phyloP scores from a whole-genome alignment of 805 yeast genomes.

The Saturnispora gosingensis region DNA sequence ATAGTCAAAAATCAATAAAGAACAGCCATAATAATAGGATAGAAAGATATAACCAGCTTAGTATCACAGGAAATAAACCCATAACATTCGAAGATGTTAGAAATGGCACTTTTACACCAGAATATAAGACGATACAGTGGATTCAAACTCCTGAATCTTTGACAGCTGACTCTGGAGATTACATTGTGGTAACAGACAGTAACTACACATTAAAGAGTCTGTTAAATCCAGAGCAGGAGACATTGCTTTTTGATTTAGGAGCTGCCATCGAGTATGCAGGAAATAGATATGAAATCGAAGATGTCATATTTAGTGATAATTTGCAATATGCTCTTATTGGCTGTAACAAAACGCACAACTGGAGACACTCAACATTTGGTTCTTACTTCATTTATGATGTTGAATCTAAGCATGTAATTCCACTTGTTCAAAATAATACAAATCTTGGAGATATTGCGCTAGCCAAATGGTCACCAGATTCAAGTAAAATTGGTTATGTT shows the following conservation, averaged over 20 bases:
- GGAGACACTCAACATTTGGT: constrained; percentile 66
- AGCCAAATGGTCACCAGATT: constrained; percentile 70
- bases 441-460: constrained; percentile 28
- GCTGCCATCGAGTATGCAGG: constrained; percentile 34
- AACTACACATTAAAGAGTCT: constrained; percentile 49
- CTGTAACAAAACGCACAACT: constrained; percentile 54
- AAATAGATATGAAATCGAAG: constrained; percentile 37
- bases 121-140: constrained; percentile 59
- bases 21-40: background rate
- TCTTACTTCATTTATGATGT: constrained; percentile 54
- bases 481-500: constrained; percentile 56
- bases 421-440: constrained; percentile 14
- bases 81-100: constrained; percentile 39
- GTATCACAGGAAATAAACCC: constrained; percentile 16
- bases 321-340: constrained; percentile 47
- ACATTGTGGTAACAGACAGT: constrained; percentile 38
- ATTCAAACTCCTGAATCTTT: constrained; percentile 41
- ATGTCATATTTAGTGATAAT: constrained; percentile 58
- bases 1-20: background rate
- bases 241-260: constrained; percentile 39
- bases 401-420: constrained; percentile 19
- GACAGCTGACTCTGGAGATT: constrained; percentile 56
- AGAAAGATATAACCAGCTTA: background rate
- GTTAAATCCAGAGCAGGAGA: constrained; percentile 35
- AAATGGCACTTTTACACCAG: constrained; percentile 48